Percentiles rank a stretch among this genome's conserved stretches.
These are phyloP conservation scores for Scorias spongiosa DNA, from an alignment of 2,329 filamentous ascomycete genomes.

Conservation along the genomic window DNA sequence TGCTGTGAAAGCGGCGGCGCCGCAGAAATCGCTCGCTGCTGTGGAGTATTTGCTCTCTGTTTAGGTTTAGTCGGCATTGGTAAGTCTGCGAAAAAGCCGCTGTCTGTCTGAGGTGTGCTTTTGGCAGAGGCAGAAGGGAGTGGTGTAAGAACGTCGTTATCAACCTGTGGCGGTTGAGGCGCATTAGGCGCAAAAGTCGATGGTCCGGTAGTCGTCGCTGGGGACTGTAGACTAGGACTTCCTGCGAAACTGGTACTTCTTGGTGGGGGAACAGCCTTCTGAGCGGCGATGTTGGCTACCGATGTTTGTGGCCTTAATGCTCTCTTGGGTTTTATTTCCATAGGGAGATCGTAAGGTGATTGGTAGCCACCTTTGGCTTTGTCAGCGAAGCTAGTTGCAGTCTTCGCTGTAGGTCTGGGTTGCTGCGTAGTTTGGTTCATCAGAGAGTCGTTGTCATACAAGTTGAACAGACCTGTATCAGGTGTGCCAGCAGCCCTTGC, in stretches of 20 bases:
- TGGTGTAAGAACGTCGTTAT: too few species aligned
- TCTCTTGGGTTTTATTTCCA: slow-evolving; percentile 60
- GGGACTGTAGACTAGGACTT: slow-evolving; percentile 22
- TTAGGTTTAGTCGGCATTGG: slow-evolving; percentile 28
- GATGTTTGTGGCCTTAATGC: slow-evolving; percentile 31
- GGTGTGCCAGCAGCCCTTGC: slow-evolving; percentile 18
- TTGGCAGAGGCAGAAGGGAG: slow-evolving; percentile 4
- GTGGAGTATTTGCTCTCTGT: slow-evolving; percentile 14
- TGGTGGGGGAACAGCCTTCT: slow-evolving; percentile 32
- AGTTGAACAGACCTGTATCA: slow-evolving; percentile 17
- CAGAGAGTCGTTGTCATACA: slow-evolving; percentile 7
- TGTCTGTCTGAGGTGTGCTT: slow-evolving; percentile 15
- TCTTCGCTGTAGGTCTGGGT: slow-evolving; percentile 33
- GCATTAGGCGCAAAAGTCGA: slow-evolving; percentile 8
- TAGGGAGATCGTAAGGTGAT: slow-evolving; percentile 88
- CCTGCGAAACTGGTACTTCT: slow-evolving; percentile 45
- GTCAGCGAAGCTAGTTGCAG: slow-evolving; percentile 67
- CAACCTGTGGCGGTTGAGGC: too few species aligned
- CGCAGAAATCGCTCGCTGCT: neutral
- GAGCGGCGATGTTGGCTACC: slow-evolving; percentile 14
- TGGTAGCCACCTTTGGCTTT: slow-evolving; percentile 84
- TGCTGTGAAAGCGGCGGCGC: slow-evolving; percentile 3
- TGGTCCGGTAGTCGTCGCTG: slow-evolving; percentile 14
- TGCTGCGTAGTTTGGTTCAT: slow-evolving; percentile 13
- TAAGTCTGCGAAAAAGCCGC: slow-evolving; percentile 34